Evolutionary conservation across 2,329 filamentous ascomycete species (phyloP), one percentile per base, ranked within the genome.

Genomic region (Onygenales sp.): DNA sequence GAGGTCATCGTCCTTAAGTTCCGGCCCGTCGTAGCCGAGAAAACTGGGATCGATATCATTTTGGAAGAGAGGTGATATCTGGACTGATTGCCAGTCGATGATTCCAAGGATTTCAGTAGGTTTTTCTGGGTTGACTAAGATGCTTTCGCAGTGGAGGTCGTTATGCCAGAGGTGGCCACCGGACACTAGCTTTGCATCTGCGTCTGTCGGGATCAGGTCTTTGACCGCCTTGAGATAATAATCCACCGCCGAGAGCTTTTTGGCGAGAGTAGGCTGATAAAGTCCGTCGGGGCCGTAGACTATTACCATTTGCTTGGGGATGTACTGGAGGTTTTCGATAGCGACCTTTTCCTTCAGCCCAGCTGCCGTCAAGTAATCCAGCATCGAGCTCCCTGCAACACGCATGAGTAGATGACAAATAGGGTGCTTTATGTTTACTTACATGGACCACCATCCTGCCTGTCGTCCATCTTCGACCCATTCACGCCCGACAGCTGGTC

Each of bases 11-110:
- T n/a, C 63, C 61, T 1, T 27, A 27, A 58, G 62, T 50, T 66
- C 60, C 14, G 62, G 64, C 46, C 58, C 59, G 54, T 59, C 60
- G 57, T 57, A 65, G 17, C 55, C 54, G 17, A 66, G 53, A 52
- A 65, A 63, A 11, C 56, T 59, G 9, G 63, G 62, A 49, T 63
- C 59, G 31, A 57, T 58, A 50, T 58, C 57, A 2, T 66, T 60
- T 50, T 59, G 60, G 46, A 64, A 64, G 35, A 66, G 59, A 1
- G 64, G 63, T 2, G 60, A 60, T 51, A 66, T 55, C 31, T 64
- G 62, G 33, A 54, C 59, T 33, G 61, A 63, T 53, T 67, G 61
- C 65, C 63, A 66, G 56, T 67, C 63, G 32, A 67, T 65, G 6
- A 67, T 65, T 10, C 60, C 60, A 7, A 61, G 61, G n/a, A 66